Conservation (phyloP, 345 rosid species). For the Pugionium dolabratum region DNA sequence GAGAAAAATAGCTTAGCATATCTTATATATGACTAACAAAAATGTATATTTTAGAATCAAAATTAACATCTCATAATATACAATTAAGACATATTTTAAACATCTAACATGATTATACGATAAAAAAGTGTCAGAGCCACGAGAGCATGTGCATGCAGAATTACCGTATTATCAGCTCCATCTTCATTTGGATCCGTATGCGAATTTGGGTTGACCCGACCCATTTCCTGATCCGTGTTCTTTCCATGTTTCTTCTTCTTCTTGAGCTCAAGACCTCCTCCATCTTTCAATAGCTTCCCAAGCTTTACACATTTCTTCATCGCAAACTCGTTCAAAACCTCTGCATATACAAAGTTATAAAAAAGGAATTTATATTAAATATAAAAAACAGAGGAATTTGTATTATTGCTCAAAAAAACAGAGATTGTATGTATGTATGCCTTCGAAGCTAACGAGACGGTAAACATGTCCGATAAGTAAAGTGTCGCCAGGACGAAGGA, state of each 20-base stretch:
- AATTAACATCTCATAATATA: no score
- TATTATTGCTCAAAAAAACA: not conserved
- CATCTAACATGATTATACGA: no score
- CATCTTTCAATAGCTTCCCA: constrained; percentile 65
- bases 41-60: no score
- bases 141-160: no score
- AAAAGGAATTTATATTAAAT: not conserved
- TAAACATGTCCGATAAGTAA: constrained; percentile 71
- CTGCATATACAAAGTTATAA: constrained; percentile 33
- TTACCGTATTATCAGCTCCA: constrained; percentile 11
- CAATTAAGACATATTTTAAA: no score
- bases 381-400: not conserved
- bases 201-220: constrained; percentile 30
- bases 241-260: constrained; percentile 33
- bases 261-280: constrained; percentile 47
- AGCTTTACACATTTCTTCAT: constrained; percentile 74
- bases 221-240: constrained; percentile 25
- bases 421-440: constrained; percentile 23
- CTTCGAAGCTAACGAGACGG: constrained; percentile 82
- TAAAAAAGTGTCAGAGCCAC: no score
- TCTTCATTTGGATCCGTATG: constrained; percentile 18
- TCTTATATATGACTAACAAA: no score
- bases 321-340: constrained; percentile 73
- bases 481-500: constrained; percentile 73
- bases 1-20: no score